Conservation (phyloP, 139 green algal species). For the Tetradesmus obliquus region DNA sequence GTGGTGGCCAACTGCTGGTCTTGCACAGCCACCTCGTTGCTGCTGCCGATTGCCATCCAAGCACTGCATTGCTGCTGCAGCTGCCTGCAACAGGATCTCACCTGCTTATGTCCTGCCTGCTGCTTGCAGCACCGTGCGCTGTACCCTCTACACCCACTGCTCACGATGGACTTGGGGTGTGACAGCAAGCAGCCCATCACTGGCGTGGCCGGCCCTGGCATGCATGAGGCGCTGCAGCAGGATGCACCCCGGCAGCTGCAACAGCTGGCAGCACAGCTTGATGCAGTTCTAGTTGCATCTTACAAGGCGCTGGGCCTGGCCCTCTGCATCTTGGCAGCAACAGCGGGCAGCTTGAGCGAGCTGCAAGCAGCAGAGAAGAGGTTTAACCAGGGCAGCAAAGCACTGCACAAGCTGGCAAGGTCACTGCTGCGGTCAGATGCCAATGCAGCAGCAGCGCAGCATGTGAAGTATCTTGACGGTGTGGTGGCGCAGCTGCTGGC, state of each 20-base stretch:
- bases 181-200: not conserved
- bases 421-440: not conserved
- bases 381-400: not conserved
- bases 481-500: slow-evolving; percentile 4
- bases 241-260: not conserved
- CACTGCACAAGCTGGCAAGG: not conserved
- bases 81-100: too few species aligned
- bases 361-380: not conserved
- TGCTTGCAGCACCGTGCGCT: not conserved
- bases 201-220: not conserved
- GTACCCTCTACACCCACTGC: not conserved
- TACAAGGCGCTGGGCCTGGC: slow-evolving; percentile 28
- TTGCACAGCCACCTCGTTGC: too few species aligned
- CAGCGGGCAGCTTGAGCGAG: slow-evolving; percentile 7
- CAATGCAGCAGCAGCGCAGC: not conserved
- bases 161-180: not conserved
- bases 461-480: not conserved
- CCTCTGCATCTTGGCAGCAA: slow-evolving; percentile 27
- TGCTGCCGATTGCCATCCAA: too few species aligned
- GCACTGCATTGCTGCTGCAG: not conserved
- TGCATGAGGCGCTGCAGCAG: not conserved
- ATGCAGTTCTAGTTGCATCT: not conserved
- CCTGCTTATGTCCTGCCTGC: too few species aligned
- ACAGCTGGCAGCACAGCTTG: not conserved
- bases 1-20: too few species aligned